A percentile compares a stretch with the other conserved stretches of the same genome.
These are phyloP conservation scores for Metschnikowia proteae DNA, from an alignment of 805 yeast species.

Conservation along the genomic window DNA sequence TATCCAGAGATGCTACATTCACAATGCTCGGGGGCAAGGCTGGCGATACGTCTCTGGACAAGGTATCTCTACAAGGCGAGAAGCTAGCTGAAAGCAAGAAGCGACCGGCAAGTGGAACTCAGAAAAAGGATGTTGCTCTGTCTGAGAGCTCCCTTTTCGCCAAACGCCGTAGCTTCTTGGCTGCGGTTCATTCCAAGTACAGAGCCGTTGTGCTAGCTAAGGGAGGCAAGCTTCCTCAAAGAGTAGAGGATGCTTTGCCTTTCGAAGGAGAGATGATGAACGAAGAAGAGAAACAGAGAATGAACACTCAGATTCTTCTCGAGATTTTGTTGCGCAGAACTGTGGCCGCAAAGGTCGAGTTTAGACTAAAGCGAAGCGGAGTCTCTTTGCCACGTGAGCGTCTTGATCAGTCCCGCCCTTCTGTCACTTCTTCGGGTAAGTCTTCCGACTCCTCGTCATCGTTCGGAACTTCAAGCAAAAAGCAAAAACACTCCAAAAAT, in stretches of 20 bases:
- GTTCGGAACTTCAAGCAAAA: background rate
- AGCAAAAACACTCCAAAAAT: background rate
- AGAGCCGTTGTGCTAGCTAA: constrained; percentile 24
- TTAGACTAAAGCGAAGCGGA: constrained; percentile 21
- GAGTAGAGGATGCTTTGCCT: constrained; percentile 28
- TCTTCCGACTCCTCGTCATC: background rate
- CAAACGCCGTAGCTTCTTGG: constrained; percentile 18
- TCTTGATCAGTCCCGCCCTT: background rate
- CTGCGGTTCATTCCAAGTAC: constrained; percentile 25
- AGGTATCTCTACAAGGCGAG: constrained; percentile 3
- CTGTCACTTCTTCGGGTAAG: background rate
- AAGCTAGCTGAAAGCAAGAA: background rate
- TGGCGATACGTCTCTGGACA: background rate
- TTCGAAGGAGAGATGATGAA: constrained; percentile 25
- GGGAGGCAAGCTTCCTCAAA: constrained; percentile 22
- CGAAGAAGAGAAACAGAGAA: constrained; percentile 23
- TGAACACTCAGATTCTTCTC: constrained; percentile 31
- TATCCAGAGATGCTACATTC: constrained; percentile 11
- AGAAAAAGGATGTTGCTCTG: background rate
- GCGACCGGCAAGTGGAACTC: background rate
- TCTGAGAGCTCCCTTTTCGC: constrained; percentile 5
- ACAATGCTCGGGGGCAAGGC: constrained; percentile 1
- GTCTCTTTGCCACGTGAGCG: background rate
- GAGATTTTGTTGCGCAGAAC: constrained; percentile 40
- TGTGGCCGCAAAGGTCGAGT: constrained; percentile 39